Evolutionary conservation across 2,329 filamentous ascomycete genomes (phyloP).

Genomic region (Clarireedia paspali): DNA sequence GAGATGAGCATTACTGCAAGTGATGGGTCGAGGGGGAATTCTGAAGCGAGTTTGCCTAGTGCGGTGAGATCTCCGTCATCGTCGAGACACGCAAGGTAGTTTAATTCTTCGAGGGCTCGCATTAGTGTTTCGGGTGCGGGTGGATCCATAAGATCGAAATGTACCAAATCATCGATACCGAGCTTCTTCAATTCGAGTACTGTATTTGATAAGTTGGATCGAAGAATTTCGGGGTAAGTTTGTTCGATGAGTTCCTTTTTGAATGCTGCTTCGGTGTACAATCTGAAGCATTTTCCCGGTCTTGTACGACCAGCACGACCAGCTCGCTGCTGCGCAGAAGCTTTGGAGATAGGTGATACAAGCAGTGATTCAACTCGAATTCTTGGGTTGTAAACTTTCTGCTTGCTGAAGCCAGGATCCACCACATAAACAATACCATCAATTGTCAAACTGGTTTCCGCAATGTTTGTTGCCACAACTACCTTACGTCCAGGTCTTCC

Average conservation of each 20-base stretch:
- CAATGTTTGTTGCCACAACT: slow-evolving; percentile 95
- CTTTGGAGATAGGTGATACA: slow-evolving; percentile 97
- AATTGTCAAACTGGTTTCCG: slow-evolving; percentile 94
- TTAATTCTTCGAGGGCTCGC: slow-evolving; percentile 93
- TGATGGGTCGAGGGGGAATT: slow-evolving; percentile 90
- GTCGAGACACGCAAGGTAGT: slow-evolving; percentile 92
- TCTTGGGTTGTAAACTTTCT: slow-evolving; percentile 97
- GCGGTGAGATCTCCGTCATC: slow-evolving; percentile 90
- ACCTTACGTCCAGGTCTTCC: slow-evolving; percentile 87
- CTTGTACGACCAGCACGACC: slow-evolving; percentile 98
- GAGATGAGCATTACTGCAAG: slow-evolving; percentile 97
- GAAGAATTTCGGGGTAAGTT: slow-evolving; percentile 91
- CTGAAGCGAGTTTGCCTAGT: slow-evolving; percentile 80
- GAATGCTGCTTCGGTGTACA: slow-evolving; percentile 93
- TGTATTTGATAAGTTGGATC: slow-evolving; percentile 90
- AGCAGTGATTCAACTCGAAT: slow-evolving; percentile 93
- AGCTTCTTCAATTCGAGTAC: slow-evolving; percentile 97
- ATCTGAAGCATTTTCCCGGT: slow-evolving; percentile 94
- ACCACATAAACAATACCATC: slow-evolving; percentile 99
- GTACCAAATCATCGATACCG: slow-evolving; percentile 88
- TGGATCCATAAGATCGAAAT: slow-evolving; percentile 98
- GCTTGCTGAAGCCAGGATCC: slow-evolving; percentile 98
- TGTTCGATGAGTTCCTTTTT: slow-evolving; percentile 98
- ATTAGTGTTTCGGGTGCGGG: slow-evolving; percentile 97
- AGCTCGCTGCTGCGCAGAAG: slow-evolving; percentile 91